Evolutionary conservation across 441 rosid species (phyloP), one percentile per base, ranked within the genome.

Genomic region (Corymbia citriodora): DNA sequence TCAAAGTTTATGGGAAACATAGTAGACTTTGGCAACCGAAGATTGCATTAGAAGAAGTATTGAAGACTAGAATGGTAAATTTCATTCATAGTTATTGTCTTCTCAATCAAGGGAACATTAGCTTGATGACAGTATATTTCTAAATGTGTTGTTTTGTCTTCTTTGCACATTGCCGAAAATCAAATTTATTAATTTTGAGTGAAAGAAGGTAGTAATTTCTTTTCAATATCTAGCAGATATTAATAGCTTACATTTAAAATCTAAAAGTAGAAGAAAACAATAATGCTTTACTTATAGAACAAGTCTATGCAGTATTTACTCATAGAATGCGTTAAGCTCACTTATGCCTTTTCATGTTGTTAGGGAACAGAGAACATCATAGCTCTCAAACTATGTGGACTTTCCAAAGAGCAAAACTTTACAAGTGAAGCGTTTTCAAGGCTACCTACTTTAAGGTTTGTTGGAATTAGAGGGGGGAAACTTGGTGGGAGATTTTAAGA

Each of bases 31-130:
- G 65, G 65, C 10, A 27, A 25, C n/a, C 65, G n/a, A 59, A 25
- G n/a, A 25, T 59, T 59, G 65, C n/a, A 0, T 25, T 59, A 3
- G 1, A 27, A 7, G 1, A 27, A 19, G n/a, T 59, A 25, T 0
- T 59, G 65, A 0, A 5, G 65, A 25, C 65, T 25, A 10, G 11
- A 59, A 59, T 0, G 65, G 65, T 59, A 59, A 59, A 59, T 59
- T 59, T 59, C 14, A 7, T 59, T 25, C 65, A 59, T 0, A 59
- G 3, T 16, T 59, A 1, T 14, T 29, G 0, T 59, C n/a, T 59
- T 59, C 2, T 59, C 0, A 29, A 25, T 59, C n/a, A 29, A 6
- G 36, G 9, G 8, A 14, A 63, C 72, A 63, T 1, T 6, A 13
- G 9, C 33, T 63, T 2, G 2, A 63, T n/a, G 6, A 63, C 1